Conservation (phyloP, 805 yeast genomes). For the Jamesozyma gamospora region DNA sequence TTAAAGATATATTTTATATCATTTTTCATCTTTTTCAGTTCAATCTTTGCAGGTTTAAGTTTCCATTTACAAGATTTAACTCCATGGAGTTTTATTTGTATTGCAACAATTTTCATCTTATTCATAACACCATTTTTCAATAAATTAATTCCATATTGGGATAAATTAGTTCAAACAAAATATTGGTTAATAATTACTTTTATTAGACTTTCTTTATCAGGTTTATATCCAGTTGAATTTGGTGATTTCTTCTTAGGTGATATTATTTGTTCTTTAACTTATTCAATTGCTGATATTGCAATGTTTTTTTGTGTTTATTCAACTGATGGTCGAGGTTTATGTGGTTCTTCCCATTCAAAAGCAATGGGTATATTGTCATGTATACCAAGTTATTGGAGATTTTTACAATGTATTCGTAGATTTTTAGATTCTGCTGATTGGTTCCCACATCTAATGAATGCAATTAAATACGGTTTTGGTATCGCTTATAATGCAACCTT, state of each 20-base stretch:
- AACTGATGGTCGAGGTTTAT: slow-evolving; percentile 40
- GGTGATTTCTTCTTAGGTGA: slow-evolving; percentile 92
- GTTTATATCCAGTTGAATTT: slow-evolving; percentile 90
- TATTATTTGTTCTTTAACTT: slow-evolving; percentile 78
- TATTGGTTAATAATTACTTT: slow-evolving; percentile 66
- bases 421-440: slow-evolving; percentile 87
- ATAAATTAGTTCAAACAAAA: slow-evolving; percentile 44
- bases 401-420: slow-evolving; percentile 84
- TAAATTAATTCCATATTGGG: slow-evolving; percentile 25
- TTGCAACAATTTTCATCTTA: slow-evolving; percentile 9
- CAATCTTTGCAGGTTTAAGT: slow-evolving; percentile 67
- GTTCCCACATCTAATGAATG: slow-evolving; percentile 93
- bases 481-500: slow-evolving; percentile 60
- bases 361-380: slow-evolving; percentile 76
- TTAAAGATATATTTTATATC: slow-evolving; percentile 54
- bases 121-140: slow-evolving; percentile 11
- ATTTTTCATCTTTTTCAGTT: slow-evolving; percentile 42
- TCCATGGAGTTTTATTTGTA: slow-evolving; percentile 55
- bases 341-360: slow-evolving; percentile 74
- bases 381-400: slow-evolving; percentile 84
- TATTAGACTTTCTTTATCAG: slow-evolving; percentile 68
- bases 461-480: slow-evolving; percentile 61
- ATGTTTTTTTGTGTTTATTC: slow-evolving; percentile 74
- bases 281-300: slow-evolving; percentile 75
- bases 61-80: slow-evolving; percentile 60